Evolutionary conservation across 345 rosid species (phyloP), one percentile per base, ranked within the genome.

Genomic region (Camelina hispida): DNA sequence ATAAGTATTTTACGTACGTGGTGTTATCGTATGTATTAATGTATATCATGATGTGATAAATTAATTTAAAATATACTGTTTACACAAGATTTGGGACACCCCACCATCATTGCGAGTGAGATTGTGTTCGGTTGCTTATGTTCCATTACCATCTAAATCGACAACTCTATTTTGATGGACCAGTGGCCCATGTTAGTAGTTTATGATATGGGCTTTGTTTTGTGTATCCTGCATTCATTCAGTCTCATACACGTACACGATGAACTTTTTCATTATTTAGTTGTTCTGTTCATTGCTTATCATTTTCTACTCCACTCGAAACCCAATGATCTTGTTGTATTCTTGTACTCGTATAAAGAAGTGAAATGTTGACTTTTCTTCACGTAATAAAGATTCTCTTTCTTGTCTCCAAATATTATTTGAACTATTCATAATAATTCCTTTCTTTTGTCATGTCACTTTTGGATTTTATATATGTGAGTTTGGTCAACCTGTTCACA

Each of bases 401-500:
- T 6, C 10, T 47, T 48, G 47, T 58, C 56, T 44, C 57, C 35
- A 46, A 46, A 9, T 38, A 23, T 9, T 42, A 15, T 40, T 17
- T 25, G 64, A 16, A 28, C 30, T 42, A 34, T 59, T 35, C 37
- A 47, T 23, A 35, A 6, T 47, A 59, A 20, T 9, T 15, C 0
- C 30, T 69, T 54, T 68, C 5, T 42, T n/a, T 56, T 56, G 15
- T 28, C 46, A 32, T 42, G 46, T 11, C 50, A 34, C 20, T 30
- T 44, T 20, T 59, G 60, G 51, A 22, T 48, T 22, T 50, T 22
- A n/a, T n/a, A n/a, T n/a, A n/a, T n/a, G n/a, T n/a, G 30, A 16
- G 50, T 50, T 13, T 50, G 10, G 76, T 72, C 62, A 72, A 62
- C 54, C 30, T 40, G 76, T 62, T 72, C 69, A 72, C 76, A 72